Percentiles rank a stretch among this genome's conserved stretches.
phyloP scores from a whole-genome alignment of 2,329 filamentous ascomycete species.

The Colletotrichum coccodes region DNA sequence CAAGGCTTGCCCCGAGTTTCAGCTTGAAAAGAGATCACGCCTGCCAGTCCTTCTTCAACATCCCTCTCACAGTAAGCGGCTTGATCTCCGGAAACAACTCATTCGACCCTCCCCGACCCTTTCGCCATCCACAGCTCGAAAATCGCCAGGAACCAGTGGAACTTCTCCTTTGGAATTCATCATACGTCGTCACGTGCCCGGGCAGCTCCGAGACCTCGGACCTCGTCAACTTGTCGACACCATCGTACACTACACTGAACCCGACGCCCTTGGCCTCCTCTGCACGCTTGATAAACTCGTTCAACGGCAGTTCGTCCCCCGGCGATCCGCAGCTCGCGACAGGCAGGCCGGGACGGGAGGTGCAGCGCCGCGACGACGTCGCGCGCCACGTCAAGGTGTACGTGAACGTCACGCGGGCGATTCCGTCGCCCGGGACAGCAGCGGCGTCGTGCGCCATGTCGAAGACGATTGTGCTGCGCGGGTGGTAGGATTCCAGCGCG shows the following conservation, averaged over 20 bases:
- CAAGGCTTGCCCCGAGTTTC: no score
- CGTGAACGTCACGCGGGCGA: conserved; percentile 54
- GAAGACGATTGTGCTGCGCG: conserved; percentile 50
- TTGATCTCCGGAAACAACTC: conserved; percentile 41
- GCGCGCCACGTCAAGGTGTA: conserved; percentile 58
- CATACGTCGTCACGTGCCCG: conserved; percentile 21
- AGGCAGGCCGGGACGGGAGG: conserved; percentile 53
- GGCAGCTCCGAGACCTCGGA: conserved; percentile 46
- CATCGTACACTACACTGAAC: conserved; percentile 46
- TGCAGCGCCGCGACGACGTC: conserved; percentile 54
- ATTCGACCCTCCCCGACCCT: conserved; percentile 36
- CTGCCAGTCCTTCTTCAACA: conserved; percentile 32
- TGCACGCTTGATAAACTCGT: conserved; percentile 52
- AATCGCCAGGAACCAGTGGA: conserved; percentile 35
- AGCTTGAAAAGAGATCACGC: neutral
- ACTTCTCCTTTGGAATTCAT: conserved; percentile 29
- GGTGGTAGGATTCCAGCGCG: conserved; percentile 47
- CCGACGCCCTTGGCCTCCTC: conserved; percentile 45
- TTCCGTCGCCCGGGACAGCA: conserved; percentile 59
- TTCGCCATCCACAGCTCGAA: conserved; percentile 37
- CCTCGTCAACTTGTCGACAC: conserved; percentile 41
- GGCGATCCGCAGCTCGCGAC: conserved; percentile 40
- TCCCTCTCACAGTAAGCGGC: conserved; percentile 35
- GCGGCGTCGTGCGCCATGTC: conserved; percentile 55
- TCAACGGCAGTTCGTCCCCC: conserved; percentile 55